These are phyloP conservation scores for Salix koriyanagi DNA, from an alignment of 345 rosid species.

Conservation along the genomic window DNA sequence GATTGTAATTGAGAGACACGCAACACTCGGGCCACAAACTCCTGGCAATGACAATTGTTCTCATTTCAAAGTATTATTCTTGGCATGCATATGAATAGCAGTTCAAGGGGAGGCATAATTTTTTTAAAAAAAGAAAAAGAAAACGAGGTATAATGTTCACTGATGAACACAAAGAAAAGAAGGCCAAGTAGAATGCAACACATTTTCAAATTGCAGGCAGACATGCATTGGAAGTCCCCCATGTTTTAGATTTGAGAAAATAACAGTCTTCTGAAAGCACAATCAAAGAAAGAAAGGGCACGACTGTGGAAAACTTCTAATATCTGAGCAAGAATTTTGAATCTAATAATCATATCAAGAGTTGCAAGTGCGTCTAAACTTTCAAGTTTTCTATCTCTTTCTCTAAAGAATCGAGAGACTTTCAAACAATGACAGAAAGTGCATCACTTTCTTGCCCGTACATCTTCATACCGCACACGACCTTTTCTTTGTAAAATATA, in stretches of 20 bases:
- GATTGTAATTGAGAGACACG: background rate
- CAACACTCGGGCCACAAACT: background rate
- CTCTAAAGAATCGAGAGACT: background rate
- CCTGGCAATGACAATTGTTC: background rate
- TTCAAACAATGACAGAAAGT: constrained; percentile 14
- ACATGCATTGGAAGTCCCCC: background rate
- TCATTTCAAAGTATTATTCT: background rate
- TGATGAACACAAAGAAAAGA: background rate
- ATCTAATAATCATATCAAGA: background rate
- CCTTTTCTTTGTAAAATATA: background rate
- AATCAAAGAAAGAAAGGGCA: background rate
- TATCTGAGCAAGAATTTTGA: background rate
- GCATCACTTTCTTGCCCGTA: constrained; percentile 6
- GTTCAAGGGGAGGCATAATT: background rate
- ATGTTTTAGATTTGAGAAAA: background rate
- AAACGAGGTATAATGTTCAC: background rate
- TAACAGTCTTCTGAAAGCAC: background rate
- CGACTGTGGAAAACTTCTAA: background rate
- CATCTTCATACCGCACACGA: constrained; percentile 1
- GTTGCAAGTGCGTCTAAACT: background rate
- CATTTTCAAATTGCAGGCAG: too few relatives aligned
- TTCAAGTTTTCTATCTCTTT: background rate
- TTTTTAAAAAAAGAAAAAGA: background rate
- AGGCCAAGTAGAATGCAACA: background rate
- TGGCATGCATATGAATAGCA: background rate